phyloP scores from a whole-genome alignment of 1,284 basidiomycete species.

The Cryptococcus floricola region DNA sequence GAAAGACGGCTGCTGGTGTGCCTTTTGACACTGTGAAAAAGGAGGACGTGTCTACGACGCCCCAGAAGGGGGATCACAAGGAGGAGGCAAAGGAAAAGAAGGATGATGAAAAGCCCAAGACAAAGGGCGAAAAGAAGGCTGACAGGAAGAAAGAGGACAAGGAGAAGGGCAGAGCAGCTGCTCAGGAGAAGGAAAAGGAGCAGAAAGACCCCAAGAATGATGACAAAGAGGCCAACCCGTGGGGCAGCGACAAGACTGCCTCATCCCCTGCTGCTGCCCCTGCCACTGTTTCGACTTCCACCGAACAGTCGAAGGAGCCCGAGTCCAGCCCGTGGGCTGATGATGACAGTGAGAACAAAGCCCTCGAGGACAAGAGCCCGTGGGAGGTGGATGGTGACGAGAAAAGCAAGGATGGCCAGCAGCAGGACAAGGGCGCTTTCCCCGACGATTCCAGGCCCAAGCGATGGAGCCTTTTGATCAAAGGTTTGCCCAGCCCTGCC shows the following conservation, averaged over 20 bases:
- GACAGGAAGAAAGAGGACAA: conserved; percentile 14
- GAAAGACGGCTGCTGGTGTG: not conserved
- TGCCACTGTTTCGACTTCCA: no score
- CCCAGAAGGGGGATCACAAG: not conserved
- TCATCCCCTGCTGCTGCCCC: no score
- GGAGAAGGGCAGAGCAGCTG: not conserved
- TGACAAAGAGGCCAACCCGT: not conserved
- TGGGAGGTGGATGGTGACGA: not conserved
- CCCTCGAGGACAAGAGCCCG: conserved; percentile 21
- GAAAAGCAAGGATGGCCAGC: conserved; percentile 56
- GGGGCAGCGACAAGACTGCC: not conserved
- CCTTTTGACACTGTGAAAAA: conserved; percentile 45
- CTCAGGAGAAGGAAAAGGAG: not conserved
- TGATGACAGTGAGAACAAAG: conserved; percentile 11
- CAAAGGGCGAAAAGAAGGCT: conserved; percentile 31
- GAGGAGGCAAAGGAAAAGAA: conserved; percentile 47
- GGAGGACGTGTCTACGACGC: conserved; percentile 11
- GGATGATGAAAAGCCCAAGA: conserved; percentile 16
- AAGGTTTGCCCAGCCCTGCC: conserved; percentile 57
- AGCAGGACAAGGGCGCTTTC: conserved; percentile 23
- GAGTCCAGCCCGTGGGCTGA: no score
- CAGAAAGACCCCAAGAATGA: not conserved
- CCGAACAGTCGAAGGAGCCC: no score
- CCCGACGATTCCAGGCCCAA: conserved; percentile 57
- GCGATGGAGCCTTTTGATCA: conserved; percentile 81